Evolutionary conservation across 1,284 basidiomycete genomes (phyloP), one percentile per base, ranked within the genome.

Genomic region (Malassezia cuniculi): DNA sequence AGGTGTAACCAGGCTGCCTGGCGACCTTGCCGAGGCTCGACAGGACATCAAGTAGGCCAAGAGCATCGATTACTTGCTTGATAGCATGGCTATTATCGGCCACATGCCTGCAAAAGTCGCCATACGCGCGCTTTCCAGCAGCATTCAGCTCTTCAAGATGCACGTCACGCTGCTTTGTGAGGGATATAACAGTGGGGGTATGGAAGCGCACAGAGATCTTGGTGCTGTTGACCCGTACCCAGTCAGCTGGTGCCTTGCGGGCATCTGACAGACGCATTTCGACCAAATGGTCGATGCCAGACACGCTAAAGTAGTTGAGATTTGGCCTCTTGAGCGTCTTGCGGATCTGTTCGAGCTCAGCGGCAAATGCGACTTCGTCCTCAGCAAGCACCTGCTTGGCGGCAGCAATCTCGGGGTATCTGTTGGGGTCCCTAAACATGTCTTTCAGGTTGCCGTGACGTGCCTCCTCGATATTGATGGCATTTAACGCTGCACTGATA

Each of bases 141-240:
- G 73, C 76, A 34, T 78, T 72, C 0, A 90, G 75, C 3, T 72
- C 76, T 67, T 95, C 90, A 50, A 76, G 75, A 45, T 76, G 78
- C 58, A 80, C 84, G 27, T 82, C 78, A 27, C 80, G 76, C 55
- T 85, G 78, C 49, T 81, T 74, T 1, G 81, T 66, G 68, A 82
- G 76, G 14, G 70, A 67, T 35, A 77, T 74, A 14, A 84, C 75
- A 20, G 74, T 73, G 0, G 86, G 85, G 0, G 85, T 79, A 36
- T 82, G 81, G 65, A 83, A 94, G n/a, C 90, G 75, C 31, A 78
- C 76, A 18, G 75, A 70, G 14, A 70, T 70, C 66, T 80, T 87
- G 1, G 87, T 94, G 29, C 49, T 78, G 25, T 78, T 83, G 34
- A 87, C 73, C 26, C 82, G 71, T 31, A 77, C 71, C 87, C 89